phyloP scores from a whole-genome alignment of 345 rosid genomes.

The Aegle marmelos region DNA sequence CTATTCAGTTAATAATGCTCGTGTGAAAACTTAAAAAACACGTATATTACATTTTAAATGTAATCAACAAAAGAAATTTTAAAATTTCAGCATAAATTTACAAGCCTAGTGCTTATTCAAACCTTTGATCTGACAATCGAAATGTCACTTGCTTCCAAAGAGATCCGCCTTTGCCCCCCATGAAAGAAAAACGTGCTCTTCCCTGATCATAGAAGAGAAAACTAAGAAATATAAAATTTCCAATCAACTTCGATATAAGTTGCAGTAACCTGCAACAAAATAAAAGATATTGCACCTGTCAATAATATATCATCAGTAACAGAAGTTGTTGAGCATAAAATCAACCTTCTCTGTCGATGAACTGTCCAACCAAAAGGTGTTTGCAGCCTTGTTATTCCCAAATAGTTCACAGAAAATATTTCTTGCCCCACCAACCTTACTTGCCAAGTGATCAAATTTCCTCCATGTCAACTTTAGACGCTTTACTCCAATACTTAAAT shows the following conservation, averaged over 20 bases:
- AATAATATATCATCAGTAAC: background rate
- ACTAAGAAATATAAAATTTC: background rate
- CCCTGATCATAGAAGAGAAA: conserved; percentile 38
- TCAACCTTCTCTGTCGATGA: conserved; percentile 86
- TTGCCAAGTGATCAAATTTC: conserved; percentile 56
- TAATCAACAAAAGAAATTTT: background rate
- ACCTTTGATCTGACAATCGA: conserved; percentile 75
- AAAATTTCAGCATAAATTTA: background rate
- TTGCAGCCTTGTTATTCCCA: conserved; percentile 47
- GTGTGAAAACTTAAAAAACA: background rate
- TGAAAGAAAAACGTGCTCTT: conserved; percentile 89
- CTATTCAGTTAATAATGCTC: background rate
- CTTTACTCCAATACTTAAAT: conserved; percentile 25
- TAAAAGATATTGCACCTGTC: background rate
- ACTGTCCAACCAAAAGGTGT: conserved; percentile 97
- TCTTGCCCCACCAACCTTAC: conserved; percentile 71
- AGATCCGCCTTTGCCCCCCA: conserved; percentile 95
- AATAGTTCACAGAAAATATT: conserved; percentile 67
- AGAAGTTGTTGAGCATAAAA: conserved; percentile 12
- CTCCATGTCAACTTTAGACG: conserved; percentile 74
- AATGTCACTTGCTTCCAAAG: conserved; percentile 93
- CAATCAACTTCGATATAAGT: background rate
- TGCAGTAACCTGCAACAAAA: background rate
- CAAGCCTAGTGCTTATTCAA: conserved; percentile 24
- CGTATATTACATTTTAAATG: background rate